A percentile compares a stretch with the other conserved stretches of the same genome.
Conservation (phyloP, 2,329 filamentous ascomycete genomes). For the Venturia nashicola region DNA sequence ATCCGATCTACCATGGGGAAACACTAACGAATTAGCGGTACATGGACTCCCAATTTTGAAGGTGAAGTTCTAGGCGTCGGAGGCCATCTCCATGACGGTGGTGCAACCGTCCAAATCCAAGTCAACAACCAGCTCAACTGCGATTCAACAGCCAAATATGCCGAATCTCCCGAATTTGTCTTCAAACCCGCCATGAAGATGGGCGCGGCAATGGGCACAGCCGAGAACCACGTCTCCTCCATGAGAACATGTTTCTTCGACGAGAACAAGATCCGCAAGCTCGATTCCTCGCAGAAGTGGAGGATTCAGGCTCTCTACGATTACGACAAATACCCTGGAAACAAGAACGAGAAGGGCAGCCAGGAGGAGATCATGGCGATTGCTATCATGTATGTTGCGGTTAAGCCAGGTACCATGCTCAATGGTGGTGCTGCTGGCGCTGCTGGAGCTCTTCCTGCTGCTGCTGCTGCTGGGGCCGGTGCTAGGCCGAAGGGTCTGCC, state of each 20-base stretch:
- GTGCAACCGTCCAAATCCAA: not conserved
- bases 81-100: conserved; percentile 9
- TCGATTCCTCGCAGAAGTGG: conserved; percentile 1
- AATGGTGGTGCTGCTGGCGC: not conserved
- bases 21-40: not conserved
- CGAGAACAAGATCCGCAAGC: not conserved
- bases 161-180: not conserved
- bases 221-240: not conserved
- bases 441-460: not conserved
- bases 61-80: conserved; percentile 6
- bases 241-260: conserved; percentile 4
- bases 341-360: not conserved
- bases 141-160: not conserved
- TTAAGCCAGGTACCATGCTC: not conserved
- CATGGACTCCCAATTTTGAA: conserved; percentile 8
- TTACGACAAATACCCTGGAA: conserved; percentile 1
- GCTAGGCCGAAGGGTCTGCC: not conserved
- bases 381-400: conserved; percentile 9
- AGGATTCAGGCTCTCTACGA: conserved; percentile 7
- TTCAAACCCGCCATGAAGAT: conserved; percentile 5
- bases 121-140: not conserved
- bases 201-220: not conserved
- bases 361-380: conserved; percentile 9
- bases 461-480: not conserved
- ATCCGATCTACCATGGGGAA: not conserved